Base-by-base conservation (phyloP, 768 basidiomycete species). In the Erythrobasidium yunnanense region DNA sequence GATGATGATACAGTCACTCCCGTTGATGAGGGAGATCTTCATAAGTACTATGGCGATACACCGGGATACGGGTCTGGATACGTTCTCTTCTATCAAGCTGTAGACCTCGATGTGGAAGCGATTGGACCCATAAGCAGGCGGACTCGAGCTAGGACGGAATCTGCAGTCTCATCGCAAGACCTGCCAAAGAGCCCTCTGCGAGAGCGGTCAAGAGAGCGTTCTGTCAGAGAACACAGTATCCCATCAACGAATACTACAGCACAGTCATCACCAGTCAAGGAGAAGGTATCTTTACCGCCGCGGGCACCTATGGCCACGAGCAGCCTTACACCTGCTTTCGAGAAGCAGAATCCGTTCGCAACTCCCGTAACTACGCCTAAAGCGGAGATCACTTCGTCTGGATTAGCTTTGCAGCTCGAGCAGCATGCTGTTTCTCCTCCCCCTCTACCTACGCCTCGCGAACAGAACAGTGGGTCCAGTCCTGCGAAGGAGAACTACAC, bases 71-170 rank as follows among this genome's bases (percentile, higher is more conserved):
- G 92, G 34, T 85, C 87, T 46, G 95, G 93, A 20, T 99, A 99
- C 75, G 91, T 97, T 25, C 81, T 99, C 35, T 97, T 93, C 78
- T 99, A 97, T 76, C 90, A 96, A 77, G 91, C 90, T 25, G 85
- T 82, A 33, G 90, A 96, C 75, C 81, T 97, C 63, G 86, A 93
- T 74, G 78, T 82, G 34, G 74, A 78, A n/a, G 78, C 81, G 22
- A 81, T 92, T 29, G 30, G 42, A 27, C 30, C 57, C 7, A n/a
- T 22, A 20, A 60, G 35, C n/a, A 60, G 42, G 57, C 3, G 22
- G 11, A 32, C 15, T 20, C 3, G 30, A 13, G 20, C 20, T 6
- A 60, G 30, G 42, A 60, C 23, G 42, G 17, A 8, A 33, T n/a
- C n/a, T n/a, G n/a, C n/a, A n/a, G n/a, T n/a, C n/a, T n/a, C n/a